Conservation (phyloP, 169 alveolate species). For the Ichthyophthirius multifiliis region DNA sequence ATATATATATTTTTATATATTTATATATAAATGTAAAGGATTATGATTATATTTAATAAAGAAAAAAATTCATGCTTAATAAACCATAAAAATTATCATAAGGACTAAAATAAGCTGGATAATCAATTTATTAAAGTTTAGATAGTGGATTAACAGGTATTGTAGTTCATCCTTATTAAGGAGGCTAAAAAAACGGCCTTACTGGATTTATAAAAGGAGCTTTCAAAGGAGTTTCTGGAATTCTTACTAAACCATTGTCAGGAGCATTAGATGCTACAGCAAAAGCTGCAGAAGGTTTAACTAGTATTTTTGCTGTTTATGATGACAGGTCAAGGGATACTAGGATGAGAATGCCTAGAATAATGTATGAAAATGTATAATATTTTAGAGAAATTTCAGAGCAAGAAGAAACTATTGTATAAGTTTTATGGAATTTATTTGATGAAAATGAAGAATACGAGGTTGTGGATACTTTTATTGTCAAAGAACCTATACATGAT, state of each 20-base stretch:
- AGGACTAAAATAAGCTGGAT: slow-evolving; percentile 76
- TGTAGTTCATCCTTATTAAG: slow-evolving; percentile 72
- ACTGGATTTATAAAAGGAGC: slow-evolving; percentile 77
- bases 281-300: slow-evolving; percentile 83
- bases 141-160: slow-evolving; percentile 79
- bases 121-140: slow-evolving; percentile 56
- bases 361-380: neutral
- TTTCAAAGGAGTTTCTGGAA: slow-evolving; percentile 81
- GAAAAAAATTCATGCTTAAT: slow-evolving; percentile 18
- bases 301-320: neutral
- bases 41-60: neutral
- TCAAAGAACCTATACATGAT: neutral
- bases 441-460: neutral
- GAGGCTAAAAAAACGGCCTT: slow-evolving; percentile 64
- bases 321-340: neutral
- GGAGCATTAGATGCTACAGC: slow-evolving; percentile 83
- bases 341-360: neutral
- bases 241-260: slow-evolving; percentile 77
- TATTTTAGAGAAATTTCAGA: neutral
- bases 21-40: neutral
- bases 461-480: neutral
- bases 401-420: neutral
- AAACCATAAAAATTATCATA: slow-evolving; percentile 62
- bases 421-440: neutral
- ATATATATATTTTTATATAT: too few species aligned